phyloP scores from a whole-genome alignment of 2,329 filamentous ascomycete genomes.

The Alternaria solani region DNA sequence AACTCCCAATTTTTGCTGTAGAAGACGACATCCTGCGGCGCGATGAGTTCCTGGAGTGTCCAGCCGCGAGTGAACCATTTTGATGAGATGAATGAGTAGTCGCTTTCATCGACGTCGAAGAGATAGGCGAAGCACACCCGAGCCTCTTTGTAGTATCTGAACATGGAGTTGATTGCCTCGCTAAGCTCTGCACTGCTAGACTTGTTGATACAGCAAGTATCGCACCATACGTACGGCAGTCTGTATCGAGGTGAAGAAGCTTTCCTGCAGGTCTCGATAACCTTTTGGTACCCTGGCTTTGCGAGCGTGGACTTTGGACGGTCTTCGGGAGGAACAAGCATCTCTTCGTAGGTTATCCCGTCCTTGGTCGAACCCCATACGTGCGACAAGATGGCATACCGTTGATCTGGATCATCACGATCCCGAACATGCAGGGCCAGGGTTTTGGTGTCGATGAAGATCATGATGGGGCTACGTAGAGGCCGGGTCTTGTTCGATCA shows the following conservation, averaged over 20 bases:
- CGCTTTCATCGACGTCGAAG: constrained; percentile 11
- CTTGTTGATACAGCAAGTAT: constrained; percentile 30
- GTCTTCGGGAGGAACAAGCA: constrained; percentile 3
- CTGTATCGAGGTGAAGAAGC: constrained; percentile 10
- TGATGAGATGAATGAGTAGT: constrained; percentile 12
- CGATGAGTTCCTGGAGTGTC: constrained; percentile 23
- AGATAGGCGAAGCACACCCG: constrained; percentile 20
- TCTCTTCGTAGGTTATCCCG: constrained; percentile 18
- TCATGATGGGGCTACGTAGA: neutral
- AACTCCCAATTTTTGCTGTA: constrained; percentile 14
- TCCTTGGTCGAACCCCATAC: constrained; percentile 14
- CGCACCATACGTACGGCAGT: constrained; percentile 21
- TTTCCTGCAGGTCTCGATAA: constrained; percentile 16
- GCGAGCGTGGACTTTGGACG: constrained; percentile 5
- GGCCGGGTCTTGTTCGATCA: neutral
- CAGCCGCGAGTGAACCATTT: constrained; percentile 21
- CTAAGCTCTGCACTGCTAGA: constrained; percentile 14
- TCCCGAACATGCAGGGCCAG: neutral
- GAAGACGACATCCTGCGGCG: constrained; percentile 17
- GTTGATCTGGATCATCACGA: neutral
- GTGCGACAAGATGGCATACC: constrained; percentile 24
- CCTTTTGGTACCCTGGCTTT: constrained; percentile 20
- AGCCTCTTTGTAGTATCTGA: constrained; percentile 21
- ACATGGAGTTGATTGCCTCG: constrained; percentile 14
- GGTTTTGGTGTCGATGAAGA: constrained; percentile 8